Evolutionary conservation across 2,329 filamentous ascomycete species (phyloP), one percentile per base, ranked within the genome.

Genomic region (Mycocentrospora acerina): DNA sequence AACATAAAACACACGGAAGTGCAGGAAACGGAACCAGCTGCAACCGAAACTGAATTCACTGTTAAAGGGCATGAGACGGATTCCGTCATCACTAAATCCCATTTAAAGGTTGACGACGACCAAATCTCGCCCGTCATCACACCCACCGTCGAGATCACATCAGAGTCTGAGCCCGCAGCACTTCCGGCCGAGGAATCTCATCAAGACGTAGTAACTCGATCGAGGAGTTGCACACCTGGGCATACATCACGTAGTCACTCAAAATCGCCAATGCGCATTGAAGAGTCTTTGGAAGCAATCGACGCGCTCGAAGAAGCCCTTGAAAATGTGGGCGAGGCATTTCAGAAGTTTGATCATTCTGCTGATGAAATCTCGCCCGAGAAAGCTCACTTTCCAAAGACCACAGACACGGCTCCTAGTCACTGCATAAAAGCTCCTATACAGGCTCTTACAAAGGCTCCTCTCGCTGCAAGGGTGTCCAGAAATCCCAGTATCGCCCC

Each of bases 221-320:
- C 39, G 5, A 44, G 34, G 13, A 62, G 48, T 39, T 44, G 45
- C 30, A 44, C 46, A 17, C 48, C 57, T 7, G 56, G 58, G 28
- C 49, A 54, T 16, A 43, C 46, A 9, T 59, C 53, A 4, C 51
- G 53, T 28, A 60, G 50, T 28, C 52, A 53, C 1, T 52, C 57
- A 10, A 62, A 51, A 36, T 56, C 56, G 15, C 60, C 64, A 8
- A 64, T 67, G 52, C 60, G 60, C 7, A 54, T 67, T 18, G 71
- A 75, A 46, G 69, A 75, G 41, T 72, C 74, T 3, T 71, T 78
- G 19, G 69, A 72, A 37, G 76, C 73, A 4, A 64, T 77, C 24
- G 76, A 79, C 48, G 71, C 68, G 3, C 64, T 77, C 7, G 74
- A 78, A 40, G 74, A 79, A 37, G 74, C 71, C 7, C 65, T 78